Conservation (phyloP, 1,284 basidiomycete genomes). For the Cryptococcus deneoformans region DNA sequence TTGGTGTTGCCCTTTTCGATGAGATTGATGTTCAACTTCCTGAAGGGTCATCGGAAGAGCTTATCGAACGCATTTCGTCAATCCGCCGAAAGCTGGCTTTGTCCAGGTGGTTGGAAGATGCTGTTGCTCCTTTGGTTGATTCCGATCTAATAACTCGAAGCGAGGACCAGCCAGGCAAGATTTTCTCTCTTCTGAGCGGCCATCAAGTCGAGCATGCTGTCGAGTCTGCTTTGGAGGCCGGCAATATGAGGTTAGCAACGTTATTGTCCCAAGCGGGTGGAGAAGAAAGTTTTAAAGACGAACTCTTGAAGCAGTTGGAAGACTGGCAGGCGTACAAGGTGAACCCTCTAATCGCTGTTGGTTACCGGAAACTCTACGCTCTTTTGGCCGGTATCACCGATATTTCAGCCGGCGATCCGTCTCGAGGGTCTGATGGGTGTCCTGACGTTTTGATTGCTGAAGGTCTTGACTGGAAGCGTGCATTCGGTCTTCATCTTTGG, state of each 20-base stretch:
- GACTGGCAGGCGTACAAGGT: conserved; percentile 79
- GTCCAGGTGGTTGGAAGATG: conserved; percentile 79
- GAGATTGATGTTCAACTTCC: conserved; percentile 65
- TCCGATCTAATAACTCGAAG: conserved; percentile 61
- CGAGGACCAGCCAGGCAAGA: conserved; percentile 54
- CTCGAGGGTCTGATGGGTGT: conserved; percentile 59
- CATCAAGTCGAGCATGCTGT: conserved; percentile 84
- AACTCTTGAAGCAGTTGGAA: conserved; percentile 72
- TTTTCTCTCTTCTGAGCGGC: conserved; percentile 80
- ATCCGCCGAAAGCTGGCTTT: conserved; percentile 78
- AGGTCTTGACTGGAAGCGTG: conserved; percentile 91
- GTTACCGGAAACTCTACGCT: conserved; percentile 77
- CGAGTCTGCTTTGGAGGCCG: conserved; percentile 68
- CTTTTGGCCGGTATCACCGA: conserved; percentile 77
- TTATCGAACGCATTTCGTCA: conserved; percentile 46
- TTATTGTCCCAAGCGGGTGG: conserved; percentile 88
- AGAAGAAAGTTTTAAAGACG: conserved; percentile 70
- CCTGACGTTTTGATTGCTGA: conserved; percentile 69
- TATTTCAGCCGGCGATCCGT: conserved; percentile 58
- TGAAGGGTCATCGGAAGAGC: conserved; percentile 58
- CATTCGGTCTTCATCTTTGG: conserved; percentile 90
- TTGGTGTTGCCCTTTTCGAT: conserved; percentile 92
- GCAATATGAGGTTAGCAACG: conserved; percentile 82
- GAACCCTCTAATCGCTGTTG: conserved; percentile 66
- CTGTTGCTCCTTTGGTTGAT: conserved; percentile 72